phyloP scores from a whole-genome alignment of 1,139 yeast genomes.

The Suhomyces yuchorum region DNA sequence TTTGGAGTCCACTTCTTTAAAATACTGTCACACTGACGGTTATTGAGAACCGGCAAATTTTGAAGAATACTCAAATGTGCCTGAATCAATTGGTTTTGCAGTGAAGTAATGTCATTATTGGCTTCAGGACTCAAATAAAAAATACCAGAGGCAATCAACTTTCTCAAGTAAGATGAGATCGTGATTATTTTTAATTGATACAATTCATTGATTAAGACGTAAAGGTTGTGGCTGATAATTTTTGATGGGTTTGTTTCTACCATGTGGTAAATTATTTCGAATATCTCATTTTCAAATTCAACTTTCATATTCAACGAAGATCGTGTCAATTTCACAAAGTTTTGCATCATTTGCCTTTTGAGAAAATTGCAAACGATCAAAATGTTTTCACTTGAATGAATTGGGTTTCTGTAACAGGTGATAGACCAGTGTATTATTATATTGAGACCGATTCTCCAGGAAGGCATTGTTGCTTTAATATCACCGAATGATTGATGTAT shows the following conservation, averaged over 20 bases:
- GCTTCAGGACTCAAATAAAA: constrained; percentile 51
- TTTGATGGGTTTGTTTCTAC: constrained; percentile 24
- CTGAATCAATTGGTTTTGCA: constrained; percentile 10
- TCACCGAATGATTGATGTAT: neutral
- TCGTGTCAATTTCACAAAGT: constrained; percentile 22
- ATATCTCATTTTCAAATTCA: constrained; percentile 51
- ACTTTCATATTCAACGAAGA: constrained; percentile 27
- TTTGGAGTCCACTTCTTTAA: constrained; percentile 41
- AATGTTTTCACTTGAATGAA: constrained; percentile 34
- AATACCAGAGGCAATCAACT: constrained; percentile 81
- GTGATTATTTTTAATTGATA: constrained; percentile 53
- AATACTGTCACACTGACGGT: constrained; percentile 54
- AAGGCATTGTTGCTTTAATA: constrained; percentile 10
- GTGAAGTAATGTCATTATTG: constrained; percentile 8
- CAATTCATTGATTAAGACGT: constrained; percentile 57
- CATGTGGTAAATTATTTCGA: constrained; percentile 31
- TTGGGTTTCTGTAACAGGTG: constrained; percentile 38
- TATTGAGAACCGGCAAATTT: constrained; percentile 56
- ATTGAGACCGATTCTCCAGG: constrained; percentile 47
- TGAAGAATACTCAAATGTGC: constrained; percentile 51
- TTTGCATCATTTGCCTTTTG: constrained; percentile 33
- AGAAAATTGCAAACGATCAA: constrained; percentile 43
- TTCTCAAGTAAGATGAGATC: constrained; percentile 71
- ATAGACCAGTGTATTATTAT: constrained; percentile 53
- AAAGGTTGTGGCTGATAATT: constrained; percentile 38